Percentiles rank a stretch among this genome's conserved stretches.
These are phyloP conservation scores for Phytophthora pinifolia DNA, from an alignment of 352 stramenopile genomes.

Conservation along the genomic window DNA sequence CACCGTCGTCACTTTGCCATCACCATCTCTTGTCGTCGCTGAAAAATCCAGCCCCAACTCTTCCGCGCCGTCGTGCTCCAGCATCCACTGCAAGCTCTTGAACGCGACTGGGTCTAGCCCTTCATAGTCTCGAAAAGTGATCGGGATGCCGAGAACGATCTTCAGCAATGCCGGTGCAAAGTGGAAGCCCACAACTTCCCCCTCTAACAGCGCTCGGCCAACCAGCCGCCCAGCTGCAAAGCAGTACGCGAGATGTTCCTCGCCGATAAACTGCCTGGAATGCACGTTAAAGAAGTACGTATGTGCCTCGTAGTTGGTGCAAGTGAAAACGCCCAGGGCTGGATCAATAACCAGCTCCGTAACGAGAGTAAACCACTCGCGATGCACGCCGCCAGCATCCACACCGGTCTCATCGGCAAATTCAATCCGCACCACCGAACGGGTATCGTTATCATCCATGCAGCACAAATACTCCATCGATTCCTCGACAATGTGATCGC, in stretches of 20 bases:
- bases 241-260: constrained; percentile 46
- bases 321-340: constrained; percentile 42
- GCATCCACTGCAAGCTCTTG: constrained; percentile 53
- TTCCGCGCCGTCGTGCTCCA: constrained; percentile 41
- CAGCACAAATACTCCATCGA: constrained; percentile 55
- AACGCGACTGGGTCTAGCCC: constrained; percentile 44
- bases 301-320: constrained; percentile 43
- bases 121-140: constrained; percentile 46
- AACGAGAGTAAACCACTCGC: constrained; percentile 81
- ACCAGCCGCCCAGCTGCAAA: constrained; percentile 49
- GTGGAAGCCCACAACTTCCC: constrained; percentile 91
- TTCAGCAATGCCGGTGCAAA: constrained; percentile 67
- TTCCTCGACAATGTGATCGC: constrained; percentile 46
- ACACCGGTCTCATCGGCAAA: constrained; percentile 70
- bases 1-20: constrained; percentile 24
- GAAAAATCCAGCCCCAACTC: constrained; percentile 48
- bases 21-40: constrained; percentile 18
- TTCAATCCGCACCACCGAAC: constrained; percentile 50
- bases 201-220: constrained; percentile 67
- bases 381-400: constrained; percentile 76
- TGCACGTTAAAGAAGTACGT: constrained; percentile 53
- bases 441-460: constrained; percentile 34
- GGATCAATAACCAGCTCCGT: constrained; percentile 41
- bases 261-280: constrained; percentile 28
- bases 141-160: constrained; percentile 42